These are phyloP conservation scores for Fusarium sp. DNA, from an alignment of 2,329 filamentous ascomycete species.

Conservation along the genomic window DNA sequence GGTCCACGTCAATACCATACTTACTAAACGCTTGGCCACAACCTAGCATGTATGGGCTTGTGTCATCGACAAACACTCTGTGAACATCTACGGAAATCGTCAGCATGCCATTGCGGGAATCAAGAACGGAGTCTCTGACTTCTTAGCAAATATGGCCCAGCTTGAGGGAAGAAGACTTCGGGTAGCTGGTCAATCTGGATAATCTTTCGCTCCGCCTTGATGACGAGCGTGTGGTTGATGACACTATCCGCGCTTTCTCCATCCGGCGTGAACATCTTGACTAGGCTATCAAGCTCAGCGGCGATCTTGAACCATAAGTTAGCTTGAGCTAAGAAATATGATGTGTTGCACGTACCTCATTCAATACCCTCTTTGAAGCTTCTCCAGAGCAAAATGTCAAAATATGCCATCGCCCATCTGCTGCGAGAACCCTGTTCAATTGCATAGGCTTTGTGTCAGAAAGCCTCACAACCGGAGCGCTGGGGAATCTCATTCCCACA, in stretches of 20 bases:
- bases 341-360: neutral
- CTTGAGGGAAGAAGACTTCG: conserved; percentile 26
- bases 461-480: conserved; percentile 25
- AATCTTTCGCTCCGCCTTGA: conserved; percentile 8
- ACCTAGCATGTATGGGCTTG: conserved; percentile 25
- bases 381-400: conserved; percentile 28
- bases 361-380: neutral
- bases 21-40: conserved; percentile 21
- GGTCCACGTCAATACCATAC: conserved; percentile 28
- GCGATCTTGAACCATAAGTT: neutral
- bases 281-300: neutral
- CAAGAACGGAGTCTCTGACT: fast-evolving
- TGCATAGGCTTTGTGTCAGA: conserved; percentile 44
- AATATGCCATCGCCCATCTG: conserved; percentile 43
- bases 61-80: conserved; percentile 34
- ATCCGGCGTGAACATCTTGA: neutral
- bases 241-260: neutral
- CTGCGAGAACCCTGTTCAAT: conserved; percentile 11
- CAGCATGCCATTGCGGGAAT: fast-evolving
- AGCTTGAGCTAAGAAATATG: fast-evolving
- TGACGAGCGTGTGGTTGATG: conserved; percentile 13
- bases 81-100: conserved; percentile 12
- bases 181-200: conserved; percentile 24
- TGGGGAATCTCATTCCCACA: conserved; percentile 42
- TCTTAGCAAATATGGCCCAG: conserved; percentile 19